Base-by-base conservation (phyloP, 164 flowering plant species). In the Piper betle region DNA sequence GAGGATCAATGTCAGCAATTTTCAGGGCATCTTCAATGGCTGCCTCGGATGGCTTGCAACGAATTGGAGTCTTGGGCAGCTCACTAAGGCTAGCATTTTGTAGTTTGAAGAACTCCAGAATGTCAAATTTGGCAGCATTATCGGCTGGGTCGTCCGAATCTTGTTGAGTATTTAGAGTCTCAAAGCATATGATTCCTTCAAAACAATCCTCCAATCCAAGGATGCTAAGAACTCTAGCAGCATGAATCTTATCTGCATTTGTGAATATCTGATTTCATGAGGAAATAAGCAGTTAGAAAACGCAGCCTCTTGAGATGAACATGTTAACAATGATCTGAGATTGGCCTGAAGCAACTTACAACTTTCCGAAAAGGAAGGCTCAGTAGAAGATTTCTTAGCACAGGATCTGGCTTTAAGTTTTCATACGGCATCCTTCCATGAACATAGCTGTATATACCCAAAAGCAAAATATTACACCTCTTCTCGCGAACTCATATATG, bases 191-290 rank as follows among this genome's bases (percentile, higher is more conserved):
- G 54, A 94, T 68, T 16, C 80, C 74, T 59, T 94, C 96, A 62
- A 94, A 94, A 67, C 96, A 87, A 71, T 77, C 99, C 72, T 87
- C 90, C 71, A 94, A 68, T 8, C 97, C 96, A 60, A 94, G 90
- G 69, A 74, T 77, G 61, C 64, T 66, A 48, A 94, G 83, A 64
- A 68, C 85, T 71, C 73, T 76, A 10, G 73, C 75, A 4, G 85
- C 93, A 71, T 94, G 99, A 17, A 60, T 69, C 79, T 79, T 78
- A 61, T 94, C 90, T 8, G 79, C 81, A 62, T 94, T 94, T 8
- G 99, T 85, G 62, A 91, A 85, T 53, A 91, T 73, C 99, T 94
- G 67, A 50, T 65, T 40, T 18, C 3, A 10, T 38, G 39, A 55
- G 15, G 38, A 7, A 20, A 39, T n/a, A 37, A 17, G 15, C 57